A percentile compares a stretch with the other conserved stretches of the same genome.
These are phyloP conservation scores for Berkeleyomyces rouxiae DNA, from an alignment of 2,329 filamentous ascomycete species.

Conservation along the genomic window DNA sequence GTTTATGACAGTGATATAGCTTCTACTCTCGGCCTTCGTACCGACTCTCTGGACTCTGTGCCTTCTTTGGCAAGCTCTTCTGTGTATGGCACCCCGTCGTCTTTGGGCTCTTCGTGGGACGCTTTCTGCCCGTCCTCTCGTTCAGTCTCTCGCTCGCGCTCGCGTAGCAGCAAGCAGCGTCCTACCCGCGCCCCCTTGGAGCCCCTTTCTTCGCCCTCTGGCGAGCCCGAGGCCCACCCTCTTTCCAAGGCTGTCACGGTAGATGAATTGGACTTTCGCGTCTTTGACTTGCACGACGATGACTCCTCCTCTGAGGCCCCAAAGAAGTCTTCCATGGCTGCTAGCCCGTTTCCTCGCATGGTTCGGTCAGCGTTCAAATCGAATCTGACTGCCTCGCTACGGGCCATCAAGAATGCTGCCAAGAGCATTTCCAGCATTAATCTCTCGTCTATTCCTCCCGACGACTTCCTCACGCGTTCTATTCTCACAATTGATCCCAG, in stretches of 20 bases:
- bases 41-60: slow-evolving; percentile 43
- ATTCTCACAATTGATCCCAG: slow-evolving; percentile 50
- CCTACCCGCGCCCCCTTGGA: slow-evolving; percentile 32
- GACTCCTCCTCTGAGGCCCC: not conserved
- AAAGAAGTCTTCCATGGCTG: not conserved
- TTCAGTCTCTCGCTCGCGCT: slow-evolving; percentile 3
- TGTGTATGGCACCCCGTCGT: slow-evolving; percentile 32
- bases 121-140: slow-evolving; percentile 17
- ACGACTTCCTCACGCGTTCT: slow-evolving; percentile 50
- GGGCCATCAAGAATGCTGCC: slow-evolving; percentile 46
- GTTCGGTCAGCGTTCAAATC: slow-evolving; percentile 41
- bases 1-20: slow-evolving; percentile 32
- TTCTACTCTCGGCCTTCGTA: slow-evolving; percentile 34
- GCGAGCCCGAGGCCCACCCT: slow-evolving; percentile 35
- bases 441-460: slow-evolving; percentile 45
- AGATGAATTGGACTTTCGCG: slow-evolving; percentile 28
- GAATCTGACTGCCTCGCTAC: slow-evolving; percentile 49
- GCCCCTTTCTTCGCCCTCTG: slow-evolving; percentile 38
- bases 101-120: slow-evolving; percentile 32
- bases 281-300: slow-evolving; percentile 16
- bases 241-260: slow-evolving; percentile 30
- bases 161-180: slow-evolving; percentile 20
- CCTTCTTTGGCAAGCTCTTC: slow-evolving; percentile 42
- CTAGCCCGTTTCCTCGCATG: slow-evolving; percentile 9
- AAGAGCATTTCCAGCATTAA: slow-evolving; percentile 46